phyloP scores from a whole-genome alignment of 2,329 filamentous ascomycete genomes.

The Aspergillus novoparasiticus region DNA sequence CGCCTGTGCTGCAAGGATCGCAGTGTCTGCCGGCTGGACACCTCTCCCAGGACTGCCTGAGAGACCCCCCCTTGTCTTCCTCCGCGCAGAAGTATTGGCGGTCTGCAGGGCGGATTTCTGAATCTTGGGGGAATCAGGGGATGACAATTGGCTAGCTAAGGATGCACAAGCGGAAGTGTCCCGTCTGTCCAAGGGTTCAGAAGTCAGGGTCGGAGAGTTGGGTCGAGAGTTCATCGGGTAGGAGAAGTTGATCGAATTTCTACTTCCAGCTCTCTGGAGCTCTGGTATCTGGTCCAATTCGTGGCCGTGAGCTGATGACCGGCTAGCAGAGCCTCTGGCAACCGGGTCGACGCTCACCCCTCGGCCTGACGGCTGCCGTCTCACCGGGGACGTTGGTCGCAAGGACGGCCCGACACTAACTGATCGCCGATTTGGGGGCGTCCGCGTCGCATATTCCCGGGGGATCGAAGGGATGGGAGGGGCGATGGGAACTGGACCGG shows the following conservation, averaged over 20 bases:
- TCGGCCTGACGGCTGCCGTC: constrained; percentile 37
- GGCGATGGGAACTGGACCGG: constrained; percentile 51
- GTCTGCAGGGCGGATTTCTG: constrained; percentile 28
- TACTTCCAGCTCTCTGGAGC: constrained; percentile 42
- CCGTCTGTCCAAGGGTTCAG: constrained; percentile 20
- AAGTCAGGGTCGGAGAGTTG: constrained; percentile 39
- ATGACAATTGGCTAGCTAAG: constrained; percentile 25
- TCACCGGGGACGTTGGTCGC: constrained; percentile 50
- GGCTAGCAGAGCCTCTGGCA: constrained; percentile 19
- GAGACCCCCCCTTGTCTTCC: constrained; percentile 28
- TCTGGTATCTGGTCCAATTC: constrained; percentile 36
- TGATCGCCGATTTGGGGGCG: constrained; percentile 44
- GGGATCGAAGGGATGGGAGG: constrained; percentile 80
- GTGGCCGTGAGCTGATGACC: constrained; percentile 15
- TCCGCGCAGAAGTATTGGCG: constrained; percentile 31
- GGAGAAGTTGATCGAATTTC: constrained; percentile 53
- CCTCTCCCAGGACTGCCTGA: constrained; percentile 30
- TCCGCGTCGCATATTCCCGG: constrained; percentile 42
- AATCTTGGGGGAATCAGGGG: constrained; percentile 24
- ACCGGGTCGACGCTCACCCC: constrained; percentile 44
- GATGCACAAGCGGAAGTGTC: constrained; percentile 18
- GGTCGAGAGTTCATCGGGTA: constrained; percentile 47
- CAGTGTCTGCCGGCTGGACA: constrained; percentile 28
- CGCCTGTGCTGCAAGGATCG: constrained; percentile 35
- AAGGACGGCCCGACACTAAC: constrained; percentile 55